phyloP scores from a whole-genome alignment of 2,329 filamentous ascomycete genomes.

The Cryphonectria carpinicola region DNA sequence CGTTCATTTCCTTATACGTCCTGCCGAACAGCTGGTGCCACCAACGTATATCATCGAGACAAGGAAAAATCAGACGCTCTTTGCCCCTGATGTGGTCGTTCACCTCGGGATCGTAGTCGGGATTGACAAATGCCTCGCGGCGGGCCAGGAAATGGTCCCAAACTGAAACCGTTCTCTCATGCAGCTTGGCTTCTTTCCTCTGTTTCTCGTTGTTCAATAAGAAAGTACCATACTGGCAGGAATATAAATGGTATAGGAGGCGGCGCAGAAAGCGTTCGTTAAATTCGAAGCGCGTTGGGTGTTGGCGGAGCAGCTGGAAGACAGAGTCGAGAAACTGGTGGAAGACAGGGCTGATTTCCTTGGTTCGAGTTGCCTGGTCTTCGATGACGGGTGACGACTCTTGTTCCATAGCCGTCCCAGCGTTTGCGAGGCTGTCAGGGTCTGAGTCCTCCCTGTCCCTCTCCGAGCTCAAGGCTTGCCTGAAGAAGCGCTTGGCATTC shows the following conservation, averaged over 20 bases:
- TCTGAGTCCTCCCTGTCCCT: slow-evolving; percentile 65
- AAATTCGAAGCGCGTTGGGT: slow-evolving; percentile 90
- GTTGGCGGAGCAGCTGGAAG: slow-evolving; percentile 85
- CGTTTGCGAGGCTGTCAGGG: slow-evolving; percentile 50
- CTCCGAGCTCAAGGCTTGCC: slow-evolving; percentile 69
- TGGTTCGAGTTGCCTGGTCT: slow-evolving; percentile 76
- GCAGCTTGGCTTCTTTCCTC: slow-evolving; percentile 69
- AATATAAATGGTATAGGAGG: slow-evolving; percentile 90
- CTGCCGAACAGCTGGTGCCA: slow-evolving; percentile 89
- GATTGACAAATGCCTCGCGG: slow-evolving; percentile 79
- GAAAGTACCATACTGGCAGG: slow-evolving; percentile 96
- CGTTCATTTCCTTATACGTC: slow-evolving; percentile 92
- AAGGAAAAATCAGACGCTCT: slow-evolving; percentile 83
- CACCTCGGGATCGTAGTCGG: slow-evolving; percentile 72
- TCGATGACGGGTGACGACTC: slow-evolving; percentile 44
- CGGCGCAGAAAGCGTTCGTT: slow-evolving; percentile 91
- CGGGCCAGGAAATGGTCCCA: slow-evolving; percentile 95
- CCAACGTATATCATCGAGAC: slow-evolving; percentile 81
- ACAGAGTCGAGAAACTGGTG: slow-evolving; percentile 96
- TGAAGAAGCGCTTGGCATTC: slow-evolving; percentile 88
- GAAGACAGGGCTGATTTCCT: slow-evolving; percentile 93
- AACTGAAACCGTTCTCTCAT: slow-evolving; percentile 78
- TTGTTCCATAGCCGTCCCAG: slow-evolving; percentile 36
- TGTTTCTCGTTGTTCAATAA: slow-evolving; percentile 94
- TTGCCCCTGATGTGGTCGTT: slow-evolving; percentile 80